These are phyloP conservation scores for Malus orientalis DNA, from an alignment of 306 rosid species.

Conservation along the genomic window DNA sequence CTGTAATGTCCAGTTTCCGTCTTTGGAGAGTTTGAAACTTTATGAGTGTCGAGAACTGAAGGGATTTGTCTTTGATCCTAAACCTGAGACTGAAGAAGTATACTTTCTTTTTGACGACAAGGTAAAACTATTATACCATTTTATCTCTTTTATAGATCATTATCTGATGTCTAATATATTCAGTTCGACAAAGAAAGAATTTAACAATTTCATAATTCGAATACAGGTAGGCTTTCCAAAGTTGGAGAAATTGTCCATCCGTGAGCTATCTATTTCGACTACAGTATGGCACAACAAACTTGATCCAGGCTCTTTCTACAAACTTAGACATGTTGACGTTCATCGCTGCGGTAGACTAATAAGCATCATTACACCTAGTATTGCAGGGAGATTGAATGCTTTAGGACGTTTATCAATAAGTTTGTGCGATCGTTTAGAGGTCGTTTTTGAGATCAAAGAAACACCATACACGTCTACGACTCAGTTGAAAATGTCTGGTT, in stretches of 20 bases:
- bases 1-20: background rate
- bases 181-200: background rate
- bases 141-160: too few species aligned
- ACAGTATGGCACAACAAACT: background rate
- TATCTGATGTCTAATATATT: background rate
- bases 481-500: background rate
- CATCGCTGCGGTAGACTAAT: too few species aligned
- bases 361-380: too few species aligned
- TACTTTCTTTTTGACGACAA: background rate
- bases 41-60: background rate
- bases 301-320: background rate
- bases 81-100: background rate
- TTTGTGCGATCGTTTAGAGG: background rate
- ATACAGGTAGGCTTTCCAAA: background rate
- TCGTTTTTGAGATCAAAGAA: background rate
- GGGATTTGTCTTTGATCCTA: background rate
- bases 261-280: background rate
- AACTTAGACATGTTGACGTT: background rate
- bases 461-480: background rate
- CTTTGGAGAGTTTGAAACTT: background rate
- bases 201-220: background rate
- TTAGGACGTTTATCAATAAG: rapidly evolving
- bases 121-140: background rate
- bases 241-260: rapidly evolving
- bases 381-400: too few species aligned